Percentiles rank a stretch among this genome's conserved stretches.
phyloP scores from a whole-genome alignment of 2,329 filamentous ascomycete genomes.

The Pseudogymnoascus destructans region DNA sequence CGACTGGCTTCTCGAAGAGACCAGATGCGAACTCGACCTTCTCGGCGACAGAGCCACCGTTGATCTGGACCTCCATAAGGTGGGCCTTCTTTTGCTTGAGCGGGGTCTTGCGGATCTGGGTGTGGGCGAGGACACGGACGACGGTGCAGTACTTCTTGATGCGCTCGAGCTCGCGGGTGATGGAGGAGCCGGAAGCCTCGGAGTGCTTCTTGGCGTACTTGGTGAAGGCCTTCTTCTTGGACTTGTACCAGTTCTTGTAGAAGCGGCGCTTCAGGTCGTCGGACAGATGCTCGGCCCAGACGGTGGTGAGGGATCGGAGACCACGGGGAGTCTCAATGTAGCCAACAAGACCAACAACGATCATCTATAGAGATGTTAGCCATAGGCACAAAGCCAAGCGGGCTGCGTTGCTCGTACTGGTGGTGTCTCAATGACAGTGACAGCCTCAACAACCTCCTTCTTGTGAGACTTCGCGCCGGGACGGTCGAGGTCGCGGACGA shows the following conservation, averaged over 20 bases:
- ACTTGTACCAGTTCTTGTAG: slow-evolving; percentile 99
- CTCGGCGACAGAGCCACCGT: slow-evolving; percentile 88
- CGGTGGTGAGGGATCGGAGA: slow-evolving; percentile 96
- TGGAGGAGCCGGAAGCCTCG: slow-evolving; percentile 75
- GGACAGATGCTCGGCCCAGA: slow-evolving; percentile 98
- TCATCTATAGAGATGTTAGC: slow-evolving; percentile 74
- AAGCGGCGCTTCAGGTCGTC: slow-evolving; percentile 99
- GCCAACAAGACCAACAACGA: slow-evolving; percentile 98
- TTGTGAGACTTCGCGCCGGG: slow-evolving; percentile 99
- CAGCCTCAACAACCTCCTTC: slow-evolving; percentile 90
- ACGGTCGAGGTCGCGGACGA: slow-evolving; percentile 97
- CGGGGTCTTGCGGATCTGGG: slow-evolving; percentile 96
- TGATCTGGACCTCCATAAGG: slow-evolving; percentile 99
- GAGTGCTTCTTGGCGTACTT: slow-evolving; percentile 99
- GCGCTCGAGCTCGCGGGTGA: slow-evolving; percentile 96
- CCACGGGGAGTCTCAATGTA: slow-evolving; percentile 99
- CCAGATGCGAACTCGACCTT: slow-evolving; percentile 94
- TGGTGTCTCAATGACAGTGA: slow-evolving; percentile 81
- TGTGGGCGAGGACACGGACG: slow-evolving; percentile 97
- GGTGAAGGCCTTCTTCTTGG: slow-evolving; percentile 99
- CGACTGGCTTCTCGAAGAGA: slow-evolving; percentile 98
- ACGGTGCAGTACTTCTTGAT: slow-evolving; percentile 99
- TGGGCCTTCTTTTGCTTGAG: slow-evolving; percentile 99
- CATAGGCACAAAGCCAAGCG: slow-evolving; percentile 63
- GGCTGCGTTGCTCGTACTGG: slow-evolving; percentile 84